Base-by-base conservation (phyloP, 257 asterid species). In the Mentha longifolia region DNA sequence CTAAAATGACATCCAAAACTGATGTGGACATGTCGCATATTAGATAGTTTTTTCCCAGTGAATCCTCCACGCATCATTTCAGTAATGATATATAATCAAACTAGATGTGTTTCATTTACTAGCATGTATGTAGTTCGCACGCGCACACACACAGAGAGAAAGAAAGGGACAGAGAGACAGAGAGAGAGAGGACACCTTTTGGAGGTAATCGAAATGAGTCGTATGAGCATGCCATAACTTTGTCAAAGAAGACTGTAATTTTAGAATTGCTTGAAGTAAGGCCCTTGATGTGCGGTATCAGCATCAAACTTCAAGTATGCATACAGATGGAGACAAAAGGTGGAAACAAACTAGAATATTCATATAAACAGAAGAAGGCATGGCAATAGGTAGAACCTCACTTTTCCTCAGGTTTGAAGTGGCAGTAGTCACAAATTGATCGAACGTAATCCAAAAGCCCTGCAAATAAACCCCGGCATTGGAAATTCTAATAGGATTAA, bases 391-490 rank as follows among this genome's bases (percentile, higher is more conserved):
- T 13, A 42, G 63, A 54, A 72, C 56, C 65, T 67, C 69, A 78
- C 78, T 73, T 78, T 71, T 37, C 28, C 62, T 47, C 37, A 15
- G 67, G 67, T 42, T 50, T 42, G 13, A 31, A 19, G 41, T 42
- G 35, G 33, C 71, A 28, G 49, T 64, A 33, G 51, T 43, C 74
- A 51, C 62, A 43, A 59, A 17, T 61, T 20, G 64, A 52, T 67
- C 59, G 3, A 25, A 41, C 43, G 67, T 14, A n/a, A n/a, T n/a
- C n/a, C n/a, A n/a, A n/a, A 50, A 50, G 9, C 19, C 31, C 49
- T 51, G 54, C 75, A 49, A 30, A 35, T 41, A 51, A 66, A 51
- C 50, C 78, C 78, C 39, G 35, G 16, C 41, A 72, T 67, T 58
- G 45, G 67, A 37, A 58, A 46, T 57, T 61, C 22, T 14, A 8